Percentiles rank a stretch among this genome's conserved stretches.
These are phyloP conservation scores for Suhomyces guaymorum DNA, from an alignment of 1,139 yeast species.

Conservation along the genomic window DNA sequence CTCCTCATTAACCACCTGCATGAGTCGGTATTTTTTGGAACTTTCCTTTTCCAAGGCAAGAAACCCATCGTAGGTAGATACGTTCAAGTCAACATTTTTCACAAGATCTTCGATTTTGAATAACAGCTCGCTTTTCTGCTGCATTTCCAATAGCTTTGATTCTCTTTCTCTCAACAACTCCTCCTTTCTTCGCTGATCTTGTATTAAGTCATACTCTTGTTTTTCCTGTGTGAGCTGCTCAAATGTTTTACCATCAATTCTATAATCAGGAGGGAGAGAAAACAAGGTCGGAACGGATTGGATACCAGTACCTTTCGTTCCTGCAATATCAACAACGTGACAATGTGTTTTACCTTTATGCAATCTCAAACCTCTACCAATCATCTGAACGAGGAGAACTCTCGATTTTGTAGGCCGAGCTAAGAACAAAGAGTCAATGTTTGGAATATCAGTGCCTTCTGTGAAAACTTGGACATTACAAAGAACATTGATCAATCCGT, in stretches of 20 bases:
- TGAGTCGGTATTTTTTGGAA: conserved; percentile 14
- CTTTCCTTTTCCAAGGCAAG: conserved; percentile 23
- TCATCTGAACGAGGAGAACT: conserved; percentile 77
- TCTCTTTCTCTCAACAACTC: conserved; percentile 21
- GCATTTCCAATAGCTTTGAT: conserved; percentile 16
- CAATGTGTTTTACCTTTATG: conserved; percentile 64
- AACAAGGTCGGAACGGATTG: conserved; percentile 62
- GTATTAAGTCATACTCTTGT: conserved; percentile 18
- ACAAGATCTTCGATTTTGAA: conserved; percentile 19
- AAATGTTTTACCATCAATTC: conserved; percentile 29
- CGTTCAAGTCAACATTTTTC: conserved; percentile 20
- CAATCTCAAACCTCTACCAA: conserved; percentile 82
- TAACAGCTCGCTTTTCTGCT: conserved; percentile 13
- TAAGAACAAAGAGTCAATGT: conserved; percentile 75
- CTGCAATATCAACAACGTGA: conserved; percentile 77
- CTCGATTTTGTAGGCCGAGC: conserved; percentile 82
- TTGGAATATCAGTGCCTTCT: conserved; percentile 95
- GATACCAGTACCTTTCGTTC: conserved; percentile 58
- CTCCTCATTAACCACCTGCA: conserved; percentile 16
- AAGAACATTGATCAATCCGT: conserved; percentile 66
- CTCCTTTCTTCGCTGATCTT: conserved; percentile 14
- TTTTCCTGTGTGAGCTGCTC: conserved; percentile 29
- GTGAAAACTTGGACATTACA: conserved; percentile 90
- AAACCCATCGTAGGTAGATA: conserved; percentile 37
- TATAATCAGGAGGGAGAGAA: conserved; percentile 38